phyloP scores from a whole-genome alignment of 768 basidiomycete species.

The Cytidiella melzeri region DNA sequence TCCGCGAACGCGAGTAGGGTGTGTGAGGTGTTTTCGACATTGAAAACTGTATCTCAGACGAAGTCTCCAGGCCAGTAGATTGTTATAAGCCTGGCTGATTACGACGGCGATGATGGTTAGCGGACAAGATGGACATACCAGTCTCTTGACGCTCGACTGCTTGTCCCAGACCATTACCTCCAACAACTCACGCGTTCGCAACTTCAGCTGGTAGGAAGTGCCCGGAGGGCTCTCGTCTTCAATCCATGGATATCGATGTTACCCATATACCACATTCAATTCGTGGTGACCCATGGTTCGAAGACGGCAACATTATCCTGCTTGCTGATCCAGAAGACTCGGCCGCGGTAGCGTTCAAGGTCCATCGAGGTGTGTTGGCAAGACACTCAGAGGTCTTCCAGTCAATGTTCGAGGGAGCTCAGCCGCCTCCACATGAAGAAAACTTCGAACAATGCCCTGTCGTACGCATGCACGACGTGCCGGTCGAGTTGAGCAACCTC shows the following conservation, averaged over 20 bases:
- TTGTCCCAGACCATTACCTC: not conserved
- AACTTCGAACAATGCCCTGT: conserved; percentile 42
- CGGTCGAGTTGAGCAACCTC: conserved; percentile 42
- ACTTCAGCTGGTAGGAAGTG: too few species aligned
- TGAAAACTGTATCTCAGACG: not conserved
- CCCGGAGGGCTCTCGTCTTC: not conserved
- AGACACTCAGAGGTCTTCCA: conserved; percentile 54
- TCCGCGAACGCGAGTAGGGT: conserved; percentile 18
- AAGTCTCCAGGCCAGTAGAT: too few species aligned
- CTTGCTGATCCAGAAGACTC: conserved; percentile 32
- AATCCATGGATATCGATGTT: not conserved
- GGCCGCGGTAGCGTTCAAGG: conserved; percentile 38
- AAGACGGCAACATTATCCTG: conserved; percentile 54
- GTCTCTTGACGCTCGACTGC: not conserved
- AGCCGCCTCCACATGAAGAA: conserved; percentile 26
- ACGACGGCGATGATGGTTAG: not conserved
- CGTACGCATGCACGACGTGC: conserved; percentile 46
- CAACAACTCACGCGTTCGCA: not conserved
- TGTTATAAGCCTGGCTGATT: too few species aligned
- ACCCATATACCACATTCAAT: not conserved
- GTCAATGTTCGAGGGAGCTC: conserved; percentile 48
- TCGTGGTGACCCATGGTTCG: conserved; percentile 48
- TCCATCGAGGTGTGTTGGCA: conserved; percentile 40
- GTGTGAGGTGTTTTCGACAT: conserved; percentile 3
- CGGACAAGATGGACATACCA: too few species aligned